These are phyloP conservation scores for Canna indica DNA, from an alignment of 176 grass and related monocot genomes.

Conservation along the genomic window DNA sequence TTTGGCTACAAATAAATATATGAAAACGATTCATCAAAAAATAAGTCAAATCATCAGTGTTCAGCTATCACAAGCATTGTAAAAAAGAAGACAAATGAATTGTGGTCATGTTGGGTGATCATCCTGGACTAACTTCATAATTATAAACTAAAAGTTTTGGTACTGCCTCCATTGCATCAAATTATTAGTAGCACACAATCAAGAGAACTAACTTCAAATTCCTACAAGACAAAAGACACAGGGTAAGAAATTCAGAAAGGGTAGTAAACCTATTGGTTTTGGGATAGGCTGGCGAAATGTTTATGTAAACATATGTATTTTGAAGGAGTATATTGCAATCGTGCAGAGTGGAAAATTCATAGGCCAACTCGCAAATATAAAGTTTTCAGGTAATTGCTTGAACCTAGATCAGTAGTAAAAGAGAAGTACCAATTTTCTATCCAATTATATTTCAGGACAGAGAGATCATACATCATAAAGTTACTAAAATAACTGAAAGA, in stretches of 20 bases:
- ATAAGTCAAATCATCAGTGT: too few species aligned
- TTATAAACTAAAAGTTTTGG: neutral
- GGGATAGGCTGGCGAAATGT: too few species aligned
- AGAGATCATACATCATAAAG: neutral
- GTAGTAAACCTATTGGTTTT: too few species aligned
- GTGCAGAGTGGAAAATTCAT: neutral
- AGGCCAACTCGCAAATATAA: neutral
- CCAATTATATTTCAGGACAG: neutral
- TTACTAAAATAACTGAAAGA: neutral
- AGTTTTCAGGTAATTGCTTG: neutral
- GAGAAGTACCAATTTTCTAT: neutral
- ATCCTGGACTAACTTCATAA: neutral
- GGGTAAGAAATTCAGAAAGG: too few species aligned
- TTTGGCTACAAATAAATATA: constrained; percentile 40
- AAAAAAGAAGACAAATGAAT: too few species aligned
- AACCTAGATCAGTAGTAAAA: neutral
- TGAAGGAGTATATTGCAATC: neutral
- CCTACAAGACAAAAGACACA: too few species aligned
- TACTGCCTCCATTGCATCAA: neutral
- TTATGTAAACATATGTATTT: too few species aligned
- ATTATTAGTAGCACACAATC: neutral
- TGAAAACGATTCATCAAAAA: too few species aligned
- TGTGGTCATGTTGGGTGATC: too few species aligned
- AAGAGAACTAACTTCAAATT: too few species aligned
- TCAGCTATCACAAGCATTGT: neutral